Conservation (phyloP, 306 rosid species). For the Dryas alaskensis region DNA sequence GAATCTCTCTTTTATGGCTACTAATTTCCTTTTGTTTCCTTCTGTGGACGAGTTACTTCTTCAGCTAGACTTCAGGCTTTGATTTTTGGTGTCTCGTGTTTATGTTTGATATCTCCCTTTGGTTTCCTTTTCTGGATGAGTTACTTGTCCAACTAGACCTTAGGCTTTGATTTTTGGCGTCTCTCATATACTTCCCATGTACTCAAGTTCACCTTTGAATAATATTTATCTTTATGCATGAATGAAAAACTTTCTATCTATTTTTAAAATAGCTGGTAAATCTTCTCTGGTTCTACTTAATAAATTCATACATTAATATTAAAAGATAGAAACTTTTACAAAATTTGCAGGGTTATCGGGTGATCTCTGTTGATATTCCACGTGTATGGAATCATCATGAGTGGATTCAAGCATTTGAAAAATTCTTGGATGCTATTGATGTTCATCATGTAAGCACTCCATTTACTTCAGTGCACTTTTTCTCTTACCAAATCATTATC, state of each 20-base stretch:
- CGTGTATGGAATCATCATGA: constrained; percentile 89
- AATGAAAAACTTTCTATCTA: background rate
- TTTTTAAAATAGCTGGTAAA: background rate
- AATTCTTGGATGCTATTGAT: constrained; percentile 96
- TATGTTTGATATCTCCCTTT: background rate
- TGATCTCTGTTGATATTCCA: constrained; percentile 92
- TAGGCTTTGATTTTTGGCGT: background rate
- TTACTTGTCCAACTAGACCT: background rate
- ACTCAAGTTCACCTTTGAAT: background rate
- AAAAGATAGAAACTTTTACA: background rate
- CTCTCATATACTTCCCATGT: background rate
- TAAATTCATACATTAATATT: background rate
- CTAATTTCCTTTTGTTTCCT: background rate
- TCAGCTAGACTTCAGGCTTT: background rate
- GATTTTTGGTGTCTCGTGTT: background rate
- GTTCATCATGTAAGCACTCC: constrained; percentile 81
- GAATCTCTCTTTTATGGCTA: background rate
- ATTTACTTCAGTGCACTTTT: background rate
- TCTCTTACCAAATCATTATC: background rate
- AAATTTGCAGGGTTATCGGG: constrained; percentile 85
- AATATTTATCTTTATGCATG: background rate
- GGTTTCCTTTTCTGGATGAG: constrained; percentile 7
- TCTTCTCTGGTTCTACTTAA: background rate
- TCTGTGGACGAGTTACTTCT: background rate
- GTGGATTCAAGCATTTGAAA: constrained; percentile 96